Evolutionary conservation across 257 asterid genomes (phyloP).

Genomic region (Solanum megistacrolobum): DNA sequence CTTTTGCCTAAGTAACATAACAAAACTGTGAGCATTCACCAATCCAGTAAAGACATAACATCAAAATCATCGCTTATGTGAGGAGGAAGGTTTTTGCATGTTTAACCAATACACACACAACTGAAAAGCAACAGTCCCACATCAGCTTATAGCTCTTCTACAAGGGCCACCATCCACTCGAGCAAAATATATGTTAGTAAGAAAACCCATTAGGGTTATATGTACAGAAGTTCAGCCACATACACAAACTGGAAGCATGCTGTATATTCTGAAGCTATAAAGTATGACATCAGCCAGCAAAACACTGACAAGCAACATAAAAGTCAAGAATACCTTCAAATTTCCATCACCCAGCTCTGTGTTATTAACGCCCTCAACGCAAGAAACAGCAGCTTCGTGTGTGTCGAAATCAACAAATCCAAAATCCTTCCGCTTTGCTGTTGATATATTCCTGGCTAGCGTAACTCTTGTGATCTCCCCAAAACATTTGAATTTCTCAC

Average conservation of each 20-base stretch:
- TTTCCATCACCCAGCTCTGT: conserved; percentile 39
- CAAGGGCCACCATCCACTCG: background rate
- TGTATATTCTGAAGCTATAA: background rate
- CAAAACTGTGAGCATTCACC: background rate
- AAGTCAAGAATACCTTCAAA: conserved; percentile 29
- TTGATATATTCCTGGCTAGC: conserved; percentile 49
- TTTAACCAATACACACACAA: background rate
- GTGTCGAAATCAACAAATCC: conserved; percentile 51
- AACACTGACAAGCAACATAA: background rate
- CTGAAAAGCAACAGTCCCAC: background rate
- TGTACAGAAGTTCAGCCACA: background rate
- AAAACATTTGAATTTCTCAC: conserved; percentile 30
- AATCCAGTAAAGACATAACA: background rate
- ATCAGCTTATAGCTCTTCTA: background rate
- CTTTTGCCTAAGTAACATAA: conserved; percentile 28
- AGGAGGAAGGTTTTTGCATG: background rate
- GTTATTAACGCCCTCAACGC: conserved; percentile 39
- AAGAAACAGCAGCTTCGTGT: conserved; percentile 55
- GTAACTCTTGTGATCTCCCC: conserved; percentile 39
- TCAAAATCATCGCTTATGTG: background rate
- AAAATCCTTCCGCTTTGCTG: conserved; percentile 58
- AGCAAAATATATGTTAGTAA: background rate
- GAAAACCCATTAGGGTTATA: background rate
- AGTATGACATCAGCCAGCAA: background rate
- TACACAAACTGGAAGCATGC: background rate